A percentile compares a stretch with the other conserved stretches of the same genome.
Evolutionary conservation across 148 eudicot genomes (phyloP).

Genomic region (Dianthus caryophyllus): DNA sequence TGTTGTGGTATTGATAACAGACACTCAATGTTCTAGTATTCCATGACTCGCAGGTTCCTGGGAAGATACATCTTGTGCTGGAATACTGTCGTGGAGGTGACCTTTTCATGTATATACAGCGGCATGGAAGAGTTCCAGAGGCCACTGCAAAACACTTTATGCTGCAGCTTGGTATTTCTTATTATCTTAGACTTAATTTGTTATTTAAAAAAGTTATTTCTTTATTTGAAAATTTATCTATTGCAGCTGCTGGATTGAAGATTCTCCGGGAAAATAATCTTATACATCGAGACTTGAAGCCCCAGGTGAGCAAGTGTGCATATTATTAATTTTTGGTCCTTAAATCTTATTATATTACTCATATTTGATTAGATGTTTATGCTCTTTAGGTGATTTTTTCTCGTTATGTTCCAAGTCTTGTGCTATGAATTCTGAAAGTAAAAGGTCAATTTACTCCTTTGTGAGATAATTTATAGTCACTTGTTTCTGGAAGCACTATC

Average conservation of each 20-base stretch:
- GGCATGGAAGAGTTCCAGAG: slow-evolving; percentile 77
- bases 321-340: background rate
- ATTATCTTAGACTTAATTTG: slow-evolving; percentile 8
- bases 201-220: slow-evolving; percentile 7
- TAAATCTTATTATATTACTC: background rate
- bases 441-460: background rate
- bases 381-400: slow-evolving; percentile 10
- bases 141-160: slow-evolving; percentile 80
- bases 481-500: background rate
- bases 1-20: background rate
- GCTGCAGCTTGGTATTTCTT: slow-evolving; percentile 77
- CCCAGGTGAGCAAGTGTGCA: slow-evolving; percentile 52
- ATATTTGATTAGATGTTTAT: background rate
- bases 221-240: slow-evolving; percentile 16
- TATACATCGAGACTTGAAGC: slow-evolving; percentile 93
- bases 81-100: slow-evolving; percentile 97
- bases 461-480: background rate
- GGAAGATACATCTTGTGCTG: slow-evolving; percentile 84
- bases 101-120: slow-evolving; percentile 70
- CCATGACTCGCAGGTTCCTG: slow-evolving; percentile 54
- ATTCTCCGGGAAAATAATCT: slow-evolving; percentile 85
- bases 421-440: background rate
- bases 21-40: background rate
- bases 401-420: slow-evolving; percentile 3
- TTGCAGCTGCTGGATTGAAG: slow-evolving; percentile 79